Base-by-base conservation (phyloP, 176 grass and related monocot species). In the Zea luxurians region DNA sequence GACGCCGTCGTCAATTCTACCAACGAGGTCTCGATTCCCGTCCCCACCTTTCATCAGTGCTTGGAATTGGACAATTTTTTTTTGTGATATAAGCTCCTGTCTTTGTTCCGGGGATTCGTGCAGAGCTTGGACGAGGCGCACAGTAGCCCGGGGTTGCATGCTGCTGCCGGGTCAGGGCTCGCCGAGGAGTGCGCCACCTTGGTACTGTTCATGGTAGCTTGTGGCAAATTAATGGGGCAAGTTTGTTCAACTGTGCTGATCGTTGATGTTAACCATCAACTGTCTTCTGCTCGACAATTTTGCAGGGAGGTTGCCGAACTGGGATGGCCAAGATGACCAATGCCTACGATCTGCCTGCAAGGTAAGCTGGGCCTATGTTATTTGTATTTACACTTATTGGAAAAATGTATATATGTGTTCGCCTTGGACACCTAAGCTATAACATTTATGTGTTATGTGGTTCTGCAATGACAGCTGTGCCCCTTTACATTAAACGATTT, bases 251-350 rank as follows among this genome's bases (percentile, higher is more conserved):
- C 6, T 48, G 44, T 38, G 60, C 74, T 60, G 8, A 21, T 48
- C 7, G 35, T 50, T 66, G 48, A 13, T 71, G 38, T 78, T n/a
- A 65, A 59, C 43, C 62, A 41, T 17, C 40, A 48, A 57, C 63
- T 78, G 64, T 13, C 65, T 61, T n/a, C 44, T 79, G 41, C 15
- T 45, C 66, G 13, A 70, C 37, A 63, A 48, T 81, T 68, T 81
- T 75, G 20, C 73, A 95, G 92, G 96, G 92, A 13, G 96, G 96
- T 4, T 99, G 96, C 83, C 68, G 92, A 71, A 99, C 96, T 81
- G 96, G 90, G 54, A 99, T 95, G 92, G 86, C 92, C 2, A 95
- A 99, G 86, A 95, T 99, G 75, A 99, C 92, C 71, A 95, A 91
- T 42, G 92, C 88, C 0, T 95, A 99, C 71, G 90, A 99, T 86